Conservation (phyloP, 805 yeast species). For the Peterozyma xylosa region DNA sequence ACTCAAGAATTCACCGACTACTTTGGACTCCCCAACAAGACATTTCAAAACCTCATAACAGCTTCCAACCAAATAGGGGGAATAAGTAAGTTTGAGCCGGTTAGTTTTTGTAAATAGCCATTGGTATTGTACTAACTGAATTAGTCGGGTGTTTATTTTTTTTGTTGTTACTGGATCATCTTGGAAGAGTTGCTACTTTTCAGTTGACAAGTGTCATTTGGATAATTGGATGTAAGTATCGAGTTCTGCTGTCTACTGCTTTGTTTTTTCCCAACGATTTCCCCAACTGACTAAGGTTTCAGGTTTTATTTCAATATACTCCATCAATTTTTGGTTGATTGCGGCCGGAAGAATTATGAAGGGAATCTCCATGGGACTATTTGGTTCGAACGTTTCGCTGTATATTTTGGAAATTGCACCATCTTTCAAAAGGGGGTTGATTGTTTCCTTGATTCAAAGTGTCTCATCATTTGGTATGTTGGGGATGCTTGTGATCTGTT, state of each 20-base stretch:
- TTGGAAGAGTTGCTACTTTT: background rate
- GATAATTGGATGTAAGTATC: background rate
- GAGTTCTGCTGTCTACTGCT: background rate
- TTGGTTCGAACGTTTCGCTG: conserved; percentile 48
- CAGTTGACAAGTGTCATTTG: background rate
- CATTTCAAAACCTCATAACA: background rate
- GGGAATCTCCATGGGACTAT: conserved; percentile 48
- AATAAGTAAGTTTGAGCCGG: background rate
- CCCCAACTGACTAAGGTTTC: background rate
- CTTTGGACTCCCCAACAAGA: background rate
- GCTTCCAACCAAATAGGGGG: background rate
- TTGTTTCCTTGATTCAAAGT: conserved; percentile 49
- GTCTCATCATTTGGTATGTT: conserved; percentile 52
- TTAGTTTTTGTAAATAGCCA: background rate
- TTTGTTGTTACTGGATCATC: background rate
- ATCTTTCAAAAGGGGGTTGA: conserved; percentile 35
- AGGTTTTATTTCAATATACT: conserved; percentile 18
- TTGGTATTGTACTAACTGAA: background rate
- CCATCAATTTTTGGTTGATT: conserved; percentile 33
- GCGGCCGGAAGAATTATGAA: conserved; percentile 40
- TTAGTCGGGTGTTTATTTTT: background rate
- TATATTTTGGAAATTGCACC: conserved; percentile 48
- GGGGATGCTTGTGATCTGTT: conserved; percentile 43
- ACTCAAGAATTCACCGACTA: background rate
- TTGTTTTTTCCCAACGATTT: background rate